Evolutionary conservation across 164 flowering plant genomes (phyloP), one percentile per base, ranked within the genome.

Genomic region (Platanus orientalis): DNA sequence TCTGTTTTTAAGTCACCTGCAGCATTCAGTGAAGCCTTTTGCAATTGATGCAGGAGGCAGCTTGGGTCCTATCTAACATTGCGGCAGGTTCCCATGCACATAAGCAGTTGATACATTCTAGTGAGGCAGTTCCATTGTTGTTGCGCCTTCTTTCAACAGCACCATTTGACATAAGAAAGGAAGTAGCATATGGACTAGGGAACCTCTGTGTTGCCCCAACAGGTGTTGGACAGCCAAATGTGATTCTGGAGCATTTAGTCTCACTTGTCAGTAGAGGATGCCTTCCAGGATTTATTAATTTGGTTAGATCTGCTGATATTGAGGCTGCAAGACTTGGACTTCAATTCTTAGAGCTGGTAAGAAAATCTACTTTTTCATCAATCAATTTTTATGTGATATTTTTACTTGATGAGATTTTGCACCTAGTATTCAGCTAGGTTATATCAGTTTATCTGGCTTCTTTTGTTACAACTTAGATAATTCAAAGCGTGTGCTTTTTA

Each of bases 1-100:
- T 60, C 30, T 21, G 34, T 16, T 5, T 52, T 29, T 60, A 34
- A 34, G 20, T 45, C 49, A 16, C 16, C n/a, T 2, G 4, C 20
- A 14, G 4, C 20, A 14, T 17, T 45, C 1, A 19, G 0, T 45
- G 16, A 45, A 45, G 20, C 20, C 26, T 42, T 65, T 58, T 57
- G 27, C 24, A 24, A 32, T 48, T 63, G 42, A 57, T 78, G 76
- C 58, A 94, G 99, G 99, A 94, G 81, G 87, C 96, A 61, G 83
- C 99, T 57, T 94, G 99, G 99, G 96, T 88, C 71, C 76, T 91
- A 49, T 94, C 99, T 45, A 94, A 94, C 66, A 80, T 94, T 57
- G 96, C 96, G 44, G 96, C 96, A 50, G 97, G 97, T 66, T 88
- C 99, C 28, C 53, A 83, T 67, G 92, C 83, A 65, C 96, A 85